Conservation (phyloP, 257 asterid species). For the Forsythia viridissima region DNA sequence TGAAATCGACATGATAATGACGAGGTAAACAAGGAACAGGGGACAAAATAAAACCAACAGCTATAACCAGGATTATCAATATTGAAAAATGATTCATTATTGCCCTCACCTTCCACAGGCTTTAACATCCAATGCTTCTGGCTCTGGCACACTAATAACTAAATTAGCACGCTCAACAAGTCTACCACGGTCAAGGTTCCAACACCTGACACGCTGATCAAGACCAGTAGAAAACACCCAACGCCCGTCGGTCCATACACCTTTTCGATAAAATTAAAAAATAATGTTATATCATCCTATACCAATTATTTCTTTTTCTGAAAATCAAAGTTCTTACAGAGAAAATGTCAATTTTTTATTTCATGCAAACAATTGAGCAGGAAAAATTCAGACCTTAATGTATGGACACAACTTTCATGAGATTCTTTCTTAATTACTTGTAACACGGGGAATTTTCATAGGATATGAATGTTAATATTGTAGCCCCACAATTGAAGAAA, state of each 20-base stretch:
- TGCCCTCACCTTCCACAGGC: constrained; percentile 55
- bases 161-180: constrained; percentile 61
- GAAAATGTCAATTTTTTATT: neutral
- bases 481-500: neutral
- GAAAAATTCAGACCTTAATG: neutral
- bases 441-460: neutral
- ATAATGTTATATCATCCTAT: neutral
- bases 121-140: constrained; percentile 85
- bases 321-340: neutral
- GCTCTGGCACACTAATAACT: constrained; percentile 89
- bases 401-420: neutral
- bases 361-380: neutral
- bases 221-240: constrained; percentile 94
- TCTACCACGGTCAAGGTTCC: constrained; percentile 56
- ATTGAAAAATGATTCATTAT: neutral
- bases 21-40: neutral
- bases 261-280: constrained; percentile 32
- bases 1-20: constrained; percentile 30
- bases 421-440: neutral
- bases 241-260: constrained; percentile 89
- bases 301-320: neutral
- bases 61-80: neutral
- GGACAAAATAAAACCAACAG: neutral
- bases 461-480: neutral
- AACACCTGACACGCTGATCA: constrained; percentile 92